Base-by-base conservation (phyloP, 805 yeast species). In the Kazachstania psychrophila region DNA sequence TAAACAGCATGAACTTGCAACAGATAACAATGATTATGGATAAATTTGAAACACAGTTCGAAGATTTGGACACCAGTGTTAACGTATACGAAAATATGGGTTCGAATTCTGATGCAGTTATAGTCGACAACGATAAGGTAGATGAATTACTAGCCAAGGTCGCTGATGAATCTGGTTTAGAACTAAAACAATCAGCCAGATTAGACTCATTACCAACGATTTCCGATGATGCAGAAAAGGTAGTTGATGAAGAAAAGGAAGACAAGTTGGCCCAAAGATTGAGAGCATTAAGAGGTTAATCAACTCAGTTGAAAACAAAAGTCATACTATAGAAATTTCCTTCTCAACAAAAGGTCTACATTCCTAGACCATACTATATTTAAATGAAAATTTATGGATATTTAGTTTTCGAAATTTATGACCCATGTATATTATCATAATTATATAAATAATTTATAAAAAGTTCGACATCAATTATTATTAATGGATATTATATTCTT, bases 121-220 rank as follows among this genome's bases (percentile, higher is more conserved):
- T 82, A 25, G 88, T 95, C 4, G 97, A 96, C 6, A 95, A 86
- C 57, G 97, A 89, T 40, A 92, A 88, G 45, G 98, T 89, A 24
- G 96, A 92, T 54, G 73, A 80, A 42, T 66, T 89, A 54, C 73
- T 89, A 83, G 86, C 71, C 53, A 86, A 84, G 58, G 88, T 92
- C 12, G 97, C 97, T 0, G 97, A 89, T 56, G 97, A 89, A 56
- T 96, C 96, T 0, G 99, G 98, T 2, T 67, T 92, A 29, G 97
- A 92, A 56, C 69, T 88, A 66, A 79, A 79, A 50, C 96, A 88
- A 50, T 80, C 85, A 34, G 74, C 94, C 44, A 69, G 65, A 12
- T 60, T 65, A 19, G 67, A 66, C 22, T 49, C 59, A 3, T 58
- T 66, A 6, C 73, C 74, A 31, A 82, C 75, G 43, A 75, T 86